Base-by-base conservation (phyloP, 306 rosid species). In the Erythrophleum fordii region DNA sequence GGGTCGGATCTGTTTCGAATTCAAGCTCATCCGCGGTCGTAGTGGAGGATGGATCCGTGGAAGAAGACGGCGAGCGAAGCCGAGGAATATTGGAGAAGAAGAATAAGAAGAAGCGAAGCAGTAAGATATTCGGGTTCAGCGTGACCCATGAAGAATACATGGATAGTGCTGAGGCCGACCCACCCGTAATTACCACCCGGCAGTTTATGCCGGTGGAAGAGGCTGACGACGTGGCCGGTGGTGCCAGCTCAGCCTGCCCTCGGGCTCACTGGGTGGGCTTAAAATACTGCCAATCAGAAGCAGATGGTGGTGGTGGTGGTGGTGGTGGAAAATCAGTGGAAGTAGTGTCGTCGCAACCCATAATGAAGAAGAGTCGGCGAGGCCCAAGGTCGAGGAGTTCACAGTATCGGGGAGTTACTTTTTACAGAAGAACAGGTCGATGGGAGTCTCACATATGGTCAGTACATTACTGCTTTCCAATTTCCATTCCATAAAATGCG, bases 361-460 rank as follows among this genome's bases (percentile, higher is more conserved):
- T 90, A 88, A 77, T 89, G 86, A 96, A 96, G 85, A 96, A 96
- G 84, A 96, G 97, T 79, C 88, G 99, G 25, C 85, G 99, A 25
- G 99, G 99, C 28, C 99, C 99, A 3, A 74, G 98, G 93, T 96
- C 99, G 2, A 85, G 97, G 26, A 96, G 99, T 79, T 96, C 99
- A 0, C 99, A 96, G 89, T 96, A 93, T 75, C 88, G 99, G 11
- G 99, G 99, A 2, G 99, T 96, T 18, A 96, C 99, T 55, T 96
- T 96, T 87, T 96, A 96, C 97, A 85, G 99, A 89, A 85, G 99
- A 78, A 96, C 99, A 1, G 98, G 99, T 82, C 97, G 99, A 49
- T 96, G 99, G 99, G 99, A 96, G 72, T 96, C 99, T 28, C 99
- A 96, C 79, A 96, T 96, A 60, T 96, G 99, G 99, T 96, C 10